Evolutionary conservation across 2,329 filamentous ascomycete species (phyloP).

Genomic region (Diatrype stigma): DNA sequence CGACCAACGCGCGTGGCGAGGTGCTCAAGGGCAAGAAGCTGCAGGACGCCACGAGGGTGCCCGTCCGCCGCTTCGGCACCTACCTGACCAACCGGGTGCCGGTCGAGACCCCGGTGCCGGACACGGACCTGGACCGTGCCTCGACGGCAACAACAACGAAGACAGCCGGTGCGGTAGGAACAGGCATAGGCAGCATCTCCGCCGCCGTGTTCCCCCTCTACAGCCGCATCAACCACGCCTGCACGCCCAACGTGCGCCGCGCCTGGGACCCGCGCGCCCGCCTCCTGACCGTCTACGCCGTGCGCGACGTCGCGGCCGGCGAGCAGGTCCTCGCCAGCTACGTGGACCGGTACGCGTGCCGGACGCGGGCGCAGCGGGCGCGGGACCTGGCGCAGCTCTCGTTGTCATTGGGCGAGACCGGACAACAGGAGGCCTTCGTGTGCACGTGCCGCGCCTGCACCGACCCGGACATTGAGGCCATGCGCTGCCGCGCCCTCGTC

Average conservation of each 20-base stretch:
- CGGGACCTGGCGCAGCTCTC: not conserved
- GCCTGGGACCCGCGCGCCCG: slow-evolving; percentile 15
- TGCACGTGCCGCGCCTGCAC: slow-evolving; percentile 14
- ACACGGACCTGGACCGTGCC: no score
- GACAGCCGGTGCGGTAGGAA: no score
- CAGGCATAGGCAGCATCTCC: slow-evolving; percentile 5
- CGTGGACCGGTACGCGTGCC: slow-evolving; percentile 9
- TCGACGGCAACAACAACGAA: no score
- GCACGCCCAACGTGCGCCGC: slow-evolving; percentile 18
- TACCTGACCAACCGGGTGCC: slow-evolving; percentile 12
- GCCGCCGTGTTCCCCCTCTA: slow-evolving; percentile 17
- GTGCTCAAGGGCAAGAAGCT: slow-evolving; percentile 7
- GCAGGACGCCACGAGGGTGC: slow-evolving; percentile 3
- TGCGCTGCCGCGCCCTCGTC: slow-evolving; percentile 8
- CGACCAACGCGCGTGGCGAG: slow-evolving; percentile 4
- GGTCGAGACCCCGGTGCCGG: slow-evolving; percentile 6
- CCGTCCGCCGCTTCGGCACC: slow-evolving; percentile 5
- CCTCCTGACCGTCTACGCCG: slow-evolving; percentile 18
- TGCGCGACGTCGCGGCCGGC: slow-evolving; percentile 16
- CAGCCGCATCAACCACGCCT: slow-evolving; percentile 20
- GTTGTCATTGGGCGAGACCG: no score
- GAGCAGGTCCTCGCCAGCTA: slow-evolving; percentile 21
- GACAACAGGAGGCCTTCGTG: slow-evolving; percentile 12
- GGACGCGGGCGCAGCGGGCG: slow-evolving; percentile 10
- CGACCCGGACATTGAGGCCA: slow-evolving; percentile 5